A percentile compares a stretch with the other conserved stretches of the same genome.
Evolutionary conservation across 768 basidiomycete genomes (phyloP).

Genomic region (Podaxis sp.): DNA sequence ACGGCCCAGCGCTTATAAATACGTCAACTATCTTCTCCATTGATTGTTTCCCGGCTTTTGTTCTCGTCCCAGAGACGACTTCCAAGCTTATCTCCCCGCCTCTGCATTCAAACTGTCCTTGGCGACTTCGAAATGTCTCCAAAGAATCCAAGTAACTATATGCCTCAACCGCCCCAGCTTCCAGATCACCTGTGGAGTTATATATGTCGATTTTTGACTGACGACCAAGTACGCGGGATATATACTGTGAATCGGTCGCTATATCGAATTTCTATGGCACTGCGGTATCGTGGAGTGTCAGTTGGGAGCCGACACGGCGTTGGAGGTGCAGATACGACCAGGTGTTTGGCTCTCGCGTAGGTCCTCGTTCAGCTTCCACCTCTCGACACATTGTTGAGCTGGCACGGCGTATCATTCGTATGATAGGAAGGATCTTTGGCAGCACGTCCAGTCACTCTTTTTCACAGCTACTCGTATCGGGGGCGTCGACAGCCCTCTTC

Average conservation of each 20-base stretch:
- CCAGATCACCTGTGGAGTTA: slow-evolving; percentile 6
- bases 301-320: slow-evolving; percentile 3
- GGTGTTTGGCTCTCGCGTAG: slow-evolving; percentile 6
- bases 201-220: slow-evolving; percentile 8
- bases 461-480: not conserved
- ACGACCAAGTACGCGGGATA: slow-evolving; percentile 11
- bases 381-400: not conserved
- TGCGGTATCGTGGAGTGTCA: slow-evolving; percentile 1
- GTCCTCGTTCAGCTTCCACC: not conserved
- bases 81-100: not conserved
- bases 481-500: not conserved
- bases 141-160: not conserved
- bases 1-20: not conserved
- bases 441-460: not conserved
- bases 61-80: not conserved
- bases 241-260: slow-evolving; percentile 4
- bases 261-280: slow-evolving; percentile 9
- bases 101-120: not conserved
- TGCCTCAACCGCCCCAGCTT: not conserved
- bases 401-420: not conserved
- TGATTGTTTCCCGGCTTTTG: not conserved
- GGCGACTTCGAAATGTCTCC: not conserved
- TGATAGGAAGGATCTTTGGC: not conserved
- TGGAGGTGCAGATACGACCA: not conserved
- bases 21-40: not conserved